These are phyloP conservation scores for Yarrowia sp. DNA, from an alignment of 805 yeast species.

Conservation along the genomic window DNA sequence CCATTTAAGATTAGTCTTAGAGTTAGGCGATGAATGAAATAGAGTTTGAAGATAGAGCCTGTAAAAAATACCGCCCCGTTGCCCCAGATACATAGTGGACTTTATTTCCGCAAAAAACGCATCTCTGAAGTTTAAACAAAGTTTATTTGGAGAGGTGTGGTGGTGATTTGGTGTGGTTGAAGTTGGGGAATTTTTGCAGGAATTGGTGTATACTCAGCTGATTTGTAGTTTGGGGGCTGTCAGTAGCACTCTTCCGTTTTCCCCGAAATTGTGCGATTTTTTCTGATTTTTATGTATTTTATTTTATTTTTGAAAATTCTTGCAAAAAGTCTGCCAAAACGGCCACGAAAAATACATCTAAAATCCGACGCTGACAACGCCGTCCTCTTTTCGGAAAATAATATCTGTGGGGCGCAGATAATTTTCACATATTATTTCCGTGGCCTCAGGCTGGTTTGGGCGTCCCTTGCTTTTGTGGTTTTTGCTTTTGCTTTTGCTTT, in stretches of 20 bases:
- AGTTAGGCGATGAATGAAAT: slow-evolving; percentile 3
- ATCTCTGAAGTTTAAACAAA: background rate
- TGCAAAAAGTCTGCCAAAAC: too few species aligned
- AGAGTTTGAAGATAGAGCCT: slow-evolving; percentile 1
- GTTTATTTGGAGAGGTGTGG: background rate
- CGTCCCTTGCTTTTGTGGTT: background rate
- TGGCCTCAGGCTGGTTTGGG: background rate
- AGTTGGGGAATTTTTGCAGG: background rate
- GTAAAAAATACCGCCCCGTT: slow-evolving; percentile 17
- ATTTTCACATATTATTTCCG: background rate
- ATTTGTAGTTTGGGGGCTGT: background rate
- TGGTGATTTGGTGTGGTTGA: background rate
- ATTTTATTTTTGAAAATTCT: background rate
- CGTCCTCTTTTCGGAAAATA: background rate
- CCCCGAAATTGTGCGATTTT: background rate
- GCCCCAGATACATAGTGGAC: slow-evolving; percentile 24
- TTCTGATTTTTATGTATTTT: background rate
- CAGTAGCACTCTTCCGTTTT: background rate
- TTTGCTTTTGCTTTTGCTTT: background rate
- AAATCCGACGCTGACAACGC: too few species aligned
- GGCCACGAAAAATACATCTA: too few species aligned
- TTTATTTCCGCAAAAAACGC: slow-evolving; percentile 1
- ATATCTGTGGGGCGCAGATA: slow-evolving; percentile 5
- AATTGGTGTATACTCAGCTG: too few species aligned
- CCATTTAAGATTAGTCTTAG: background rate